phyloP scores from a whole-genome alignment of 2,329 filamentous ascomycete genomes.

The Dothistroma pini region DNA sequence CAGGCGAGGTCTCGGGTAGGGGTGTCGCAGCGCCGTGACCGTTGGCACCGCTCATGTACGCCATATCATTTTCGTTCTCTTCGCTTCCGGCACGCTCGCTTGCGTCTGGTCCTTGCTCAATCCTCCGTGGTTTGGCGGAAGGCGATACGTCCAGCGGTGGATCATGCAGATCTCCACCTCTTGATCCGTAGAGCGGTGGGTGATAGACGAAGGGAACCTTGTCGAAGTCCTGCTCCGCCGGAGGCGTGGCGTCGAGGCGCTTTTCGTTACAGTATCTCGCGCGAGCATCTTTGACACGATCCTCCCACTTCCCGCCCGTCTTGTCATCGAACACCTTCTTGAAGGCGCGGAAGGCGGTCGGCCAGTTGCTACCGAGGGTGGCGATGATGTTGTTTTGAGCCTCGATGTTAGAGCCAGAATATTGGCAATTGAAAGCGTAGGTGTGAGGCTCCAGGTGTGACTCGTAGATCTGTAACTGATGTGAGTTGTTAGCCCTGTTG shows the following conservation, averaged over 20 bases:
- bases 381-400: constrained; percentile 30
- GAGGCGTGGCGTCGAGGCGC: background rate
- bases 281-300: constrained; percentile 33
- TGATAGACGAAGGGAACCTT: constrained; percentile 21
- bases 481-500: constrained; percentile 22
- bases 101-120: background rate
- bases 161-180: constrained; percentile 15
- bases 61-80: background rate
- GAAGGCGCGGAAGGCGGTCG: constrained; percentile 37
- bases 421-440: constrained; percentile 55
- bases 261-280: background rate
- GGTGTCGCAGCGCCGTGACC: background rate
- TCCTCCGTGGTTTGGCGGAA: background rate
- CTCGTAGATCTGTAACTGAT: constrained; percentile 59
- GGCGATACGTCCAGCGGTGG: background rate
- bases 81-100: background rate
- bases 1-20: background rate
- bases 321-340: constrained; percentile 39
- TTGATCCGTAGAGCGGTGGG: constrained; percentile 21
- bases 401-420: constrained; percentile 20
- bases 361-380: constrained; percentile 33
- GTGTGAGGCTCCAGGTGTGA: constrained; percentile 56
- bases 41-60: background rate
- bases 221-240: constrained; percentile 8
- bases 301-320: constrained; percentile 41